Evolutionary conservation across 2,329 filamentous ascomycete genomes (phyloP).

Genomic region (Dothideomycetes sp.): DNA sequence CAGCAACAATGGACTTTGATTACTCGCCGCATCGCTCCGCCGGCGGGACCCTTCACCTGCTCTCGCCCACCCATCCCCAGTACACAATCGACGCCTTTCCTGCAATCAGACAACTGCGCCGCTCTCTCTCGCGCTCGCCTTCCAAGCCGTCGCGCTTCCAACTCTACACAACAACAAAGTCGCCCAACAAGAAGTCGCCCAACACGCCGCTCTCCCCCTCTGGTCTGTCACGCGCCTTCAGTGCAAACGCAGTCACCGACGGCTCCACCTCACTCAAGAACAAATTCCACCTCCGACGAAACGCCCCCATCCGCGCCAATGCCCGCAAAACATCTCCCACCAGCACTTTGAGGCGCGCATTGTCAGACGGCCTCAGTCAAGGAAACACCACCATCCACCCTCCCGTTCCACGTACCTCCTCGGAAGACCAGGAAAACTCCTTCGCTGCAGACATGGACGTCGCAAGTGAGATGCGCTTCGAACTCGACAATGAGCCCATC

Average conservation of each 20-base stretch:
- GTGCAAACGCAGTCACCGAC: slow-evolving; percentile 9
- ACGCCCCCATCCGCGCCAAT: slow-evolving; percentile 51
- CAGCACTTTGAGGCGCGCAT: slow-evolving; percentile 68
- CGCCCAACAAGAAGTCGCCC: slow-evolving; percentile 28
- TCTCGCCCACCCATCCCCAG: slow-evolving; percentile 57
- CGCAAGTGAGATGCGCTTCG: slow-evolving; percentile 19
- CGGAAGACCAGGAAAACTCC: slow-evolving; percentile 19
- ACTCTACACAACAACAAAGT: slow-evolving; percentile 41
- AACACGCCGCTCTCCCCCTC: slow-evolving; percentile 29
- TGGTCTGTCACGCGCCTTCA: slow-evolving; percentile 19
- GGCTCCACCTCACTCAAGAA: slow-evolving; percentile 4
- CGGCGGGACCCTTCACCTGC: slow-evolving; percentile 72
- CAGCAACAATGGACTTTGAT: slow-evolving; percentile 33
- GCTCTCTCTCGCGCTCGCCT: slow-evolving; percentile 85
- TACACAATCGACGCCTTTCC: slow-evolving; percentile 71
- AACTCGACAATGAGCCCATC: slow-evolving; percentile 32
- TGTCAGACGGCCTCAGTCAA: slow-evolving; percentile 59
- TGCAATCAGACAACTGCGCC: slow-evolving; percentile 70
- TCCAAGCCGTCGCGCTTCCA: slow-evolving; percentile 66
- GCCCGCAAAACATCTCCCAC: slow-evolving; percentile 49
- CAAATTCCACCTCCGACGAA: slow-evolving; percentile 17
- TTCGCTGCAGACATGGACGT: slow-evolving; percentile 12
- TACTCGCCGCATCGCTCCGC: slow-evolving; percentile 39
- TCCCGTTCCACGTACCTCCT: slow-evolving; percentile 2
- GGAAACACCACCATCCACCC: slow-evolving; percentile 50